Base-by-base conservation (phyloP, 805 yeast genomes). In the Ogataea paradorogensis region DNA sequence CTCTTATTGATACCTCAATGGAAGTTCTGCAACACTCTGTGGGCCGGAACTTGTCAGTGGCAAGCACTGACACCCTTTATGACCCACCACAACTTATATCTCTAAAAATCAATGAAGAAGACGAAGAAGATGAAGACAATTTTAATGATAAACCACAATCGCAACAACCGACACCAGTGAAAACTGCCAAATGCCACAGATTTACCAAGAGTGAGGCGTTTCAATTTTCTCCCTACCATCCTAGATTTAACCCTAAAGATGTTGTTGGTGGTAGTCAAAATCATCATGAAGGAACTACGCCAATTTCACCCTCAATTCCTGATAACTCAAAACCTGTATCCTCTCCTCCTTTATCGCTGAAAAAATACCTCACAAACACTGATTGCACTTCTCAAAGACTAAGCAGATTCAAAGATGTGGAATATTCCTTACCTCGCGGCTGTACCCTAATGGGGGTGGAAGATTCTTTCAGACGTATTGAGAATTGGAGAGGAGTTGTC, bases 21-120 rank as follows among this genome's bases (percentile, higher is more conserved):
- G 38, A 42, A 3, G 10, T 33, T 1, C 26, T 13, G 5, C 36
- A 36, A 16, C 11, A 25, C 8, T 7, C 23, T 7, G 26, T 30
- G 14, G 38, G 33, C 2, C 35, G 47, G 30, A 44, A 46, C 30
- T 22, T 40, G 10, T 52, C 56, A 5, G 44, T 48, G 1, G 47
- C 52, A 7, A 45, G 51, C 33, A 41, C 53, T 2, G 56, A 52
- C n/a, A 52, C 56, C 8, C 31, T 52, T n/a, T 42, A 43, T 14
- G 56, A 49, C 9, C 35, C 43, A 3, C 45, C 47, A 6, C 49
- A 45, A 28, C 33, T 52, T 8, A 36, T 40, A 29, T 33, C 47
- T 11, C 36, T 40, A 18, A 45, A 43, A 18, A 52, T 48, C 18
- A 46, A 34, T 26, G 54, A 50, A 36, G 56, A 48, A 22, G 54